These are phyloP conservation scores for Sclerotinia spermophila DNA, from an alignment of 2,329 filamentous ascomycete genomes.

Conservation along the genomic window DNA sequence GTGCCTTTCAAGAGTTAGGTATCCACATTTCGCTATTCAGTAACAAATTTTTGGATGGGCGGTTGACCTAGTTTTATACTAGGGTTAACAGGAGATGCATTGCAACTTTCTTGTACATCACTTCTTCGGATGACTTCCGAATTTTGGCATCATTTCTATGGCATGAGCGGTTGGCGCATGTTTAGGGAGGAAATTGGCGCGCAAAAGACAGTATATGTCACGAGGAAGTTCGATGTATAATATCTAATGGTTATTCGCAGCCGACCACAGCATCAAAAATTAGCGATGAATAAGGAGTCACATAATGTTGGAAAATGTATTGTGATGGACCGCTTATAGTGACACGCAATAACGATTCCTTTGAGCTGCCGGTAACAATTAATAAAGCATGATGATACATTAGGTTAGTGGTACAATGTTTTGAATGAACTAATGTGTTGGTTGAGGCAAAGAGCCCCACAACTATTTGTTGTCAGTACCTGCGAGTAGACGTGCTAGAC, in stretches of 20 bases:
- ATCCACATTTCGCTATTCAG: not conserved
- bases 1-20: not conserved
- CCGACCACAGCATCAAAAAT: not conserved
- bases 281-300: not conserved
- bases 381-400: not conserved
- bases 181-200: conserved; percentile 3
- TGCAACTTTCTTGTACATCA: conserved; percentile 10
- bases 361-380: not conserved
- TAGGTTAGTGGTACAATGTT: not conserved
- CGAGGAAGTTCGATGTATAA: conserved; percentile 14
- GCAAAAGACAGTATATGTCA: conserved; percentile 4
- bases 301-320: not conserved
- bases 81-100: not conserved
- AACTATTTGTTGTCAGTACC: conserved; percentile 3
- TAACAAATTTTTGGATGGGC: not conserved
- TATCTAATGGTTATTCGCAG: not conserved
- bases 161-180: conserved; percentile 13
- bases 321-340: not conserved
- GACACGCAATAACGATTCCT: not conserved
- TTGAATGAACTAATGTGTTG: not conserved
- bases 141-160: conserved; percentile 11
- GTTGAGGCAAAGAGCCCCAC: not conserved
- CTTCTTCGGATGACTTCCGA: conserved; percentile 1
- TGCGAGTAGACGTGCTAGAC: not conserved
- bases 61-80: not conserved